A percentile compares a stretch with the other conserved stretches of the same genome.
Conservation (phyloP, 2,329 filamentous ascomycete genomes). For the Diaporthe sp. region DNA sequence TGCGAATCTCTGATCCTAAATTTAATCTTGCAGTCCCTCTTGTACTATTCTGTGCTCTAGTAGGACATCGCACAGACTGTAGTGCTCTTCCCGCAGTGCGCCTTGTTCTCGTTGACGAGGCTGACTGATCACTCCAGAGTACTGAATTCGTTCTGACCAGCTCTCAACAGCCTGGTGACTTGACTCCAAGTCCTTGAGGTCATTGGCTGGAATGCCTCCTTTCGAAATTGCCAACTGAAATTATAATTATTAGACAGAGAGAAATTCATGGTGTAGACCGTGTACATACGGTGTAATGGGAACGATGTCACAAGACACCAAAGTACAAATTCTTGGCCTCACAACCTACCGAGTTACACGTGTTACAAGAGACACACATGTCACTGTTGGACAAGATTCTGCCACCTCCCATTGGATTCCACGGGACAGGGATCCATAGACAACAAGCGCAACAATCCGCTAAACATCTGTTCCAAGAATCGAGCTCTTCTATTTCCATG, state of each 20-base stretch:
- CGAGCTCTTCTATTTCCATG: neutral
- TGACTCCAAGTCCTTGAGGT: accelerated
- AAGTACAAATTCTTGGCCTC: neutral
- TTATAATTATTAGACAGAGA: neutral
- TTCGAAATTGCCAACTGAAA: neutral
- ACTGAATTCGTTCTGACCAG: neutral
- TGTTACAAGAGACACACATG: neutral
- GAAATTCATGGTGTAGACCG: neutral
- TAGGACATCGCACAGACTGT: too few relatives aligned
- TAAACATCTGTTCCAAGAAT: neutral
- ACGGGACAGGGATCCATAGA: too few relatives aligned
- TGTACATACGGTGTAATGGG: constrained; percentile 1
- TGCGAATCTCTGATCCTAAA: neutral
- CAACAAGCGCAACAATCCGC: neutral
- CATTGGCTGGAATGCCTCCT: neutral
- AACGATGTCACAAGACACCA: neutral
- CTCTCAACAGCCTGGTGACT: neutral
- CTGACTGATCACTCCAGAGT: too few relatives aligned
- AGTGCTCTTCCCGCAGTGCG: too few relatives aligned
- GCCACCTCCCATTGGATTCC: neutral
- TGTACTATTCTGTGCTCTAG: neutral
- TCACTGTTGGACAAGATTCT: neutral
- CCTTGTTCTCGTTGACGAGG: neutral
- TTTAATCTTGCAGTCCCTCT: neutral
- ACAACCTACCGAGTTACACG: too few relatives aligned